Conservation (phyloP, 2,329 filamentous ascomycete genomes). For the Pestalotiopsis fici region DNA sequence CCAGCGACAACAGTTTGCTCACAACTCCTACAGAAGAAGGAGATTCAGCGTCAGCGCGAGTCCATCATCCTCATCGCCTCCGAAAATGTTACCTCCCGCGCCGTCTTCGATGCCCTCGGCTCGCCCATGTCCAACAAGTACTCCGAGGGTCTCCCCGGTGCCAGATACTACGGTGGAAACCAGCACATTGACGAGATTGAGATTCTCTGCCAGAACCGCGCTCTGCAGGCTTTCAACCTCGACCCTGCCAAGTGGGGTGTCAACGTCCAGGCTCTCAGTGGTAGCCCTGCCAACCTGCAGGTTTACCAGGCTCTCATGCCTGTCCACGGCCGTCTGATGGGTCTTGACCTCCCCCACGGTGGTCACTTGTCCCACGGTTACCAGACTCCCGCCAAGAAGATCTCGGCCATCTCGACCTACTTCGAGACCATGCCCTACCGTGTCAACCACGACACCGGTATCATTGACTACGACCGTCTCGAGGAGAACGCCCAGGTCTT, state of each 20-base stretch:
- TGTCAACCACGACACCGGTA: slow-evolving; percentile 83
- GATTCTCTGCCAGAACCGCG: slow-evolving; percentile 90
- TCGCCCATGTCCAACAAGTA: slow-evolving; percentile 99
- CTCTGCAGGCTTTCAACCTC: slow-evolving; percentile 86
- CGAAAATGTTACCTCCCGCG: slow-evolving; percentile 98
- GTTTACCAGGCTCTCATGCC: slow-evolving; percentile 98
- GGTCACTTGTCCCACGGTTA: slow-evolving; percentile 97
- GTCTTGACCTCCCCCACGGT: slow-evolving; percentile 90
- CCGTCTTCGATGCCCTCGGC: slow-evolving; percentile 96
- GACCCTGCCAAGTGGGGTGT: slow-evolving; percentile 93
- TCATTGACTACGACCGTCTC: slow-evolving; percentile 95
- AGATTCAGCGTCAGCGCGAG: slow-evolving; percentile 96
- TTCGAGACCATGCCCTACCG: slow-evolving; percentile 99
- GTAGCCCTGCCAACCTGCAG: slow-evolving; percentile 94
- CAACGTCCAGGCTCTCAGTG: slow-evolving; percentile 93
- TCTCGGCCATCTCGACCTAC: slow-evolving; percentile 97
- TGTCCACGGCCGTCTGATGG: slow-evolving; percentile 95
- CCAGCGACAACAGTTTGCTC: not conserved
- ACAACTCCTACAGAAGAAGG: slow-evolving; percentile 65
- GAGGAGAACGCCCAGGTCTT: slow-evolving; percentile 89
- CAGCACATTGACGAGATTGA: slow-evolving; percentile 98
- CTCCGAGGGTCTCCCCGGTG: slow-evolving; percentile 97
- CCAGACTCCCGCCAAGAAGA: slow-evolving; percentile 94
- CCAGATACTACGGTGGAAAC: slow-evolving; percentile 98
- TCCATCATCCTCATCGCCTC: slow-evolving; percentile 98